A percentile compares a stretch with the other conserved stretches of the same genome.
Conservation (phyloP, 768 basidiomycete genomes). For the Leccinum truebloodii region DNA sequence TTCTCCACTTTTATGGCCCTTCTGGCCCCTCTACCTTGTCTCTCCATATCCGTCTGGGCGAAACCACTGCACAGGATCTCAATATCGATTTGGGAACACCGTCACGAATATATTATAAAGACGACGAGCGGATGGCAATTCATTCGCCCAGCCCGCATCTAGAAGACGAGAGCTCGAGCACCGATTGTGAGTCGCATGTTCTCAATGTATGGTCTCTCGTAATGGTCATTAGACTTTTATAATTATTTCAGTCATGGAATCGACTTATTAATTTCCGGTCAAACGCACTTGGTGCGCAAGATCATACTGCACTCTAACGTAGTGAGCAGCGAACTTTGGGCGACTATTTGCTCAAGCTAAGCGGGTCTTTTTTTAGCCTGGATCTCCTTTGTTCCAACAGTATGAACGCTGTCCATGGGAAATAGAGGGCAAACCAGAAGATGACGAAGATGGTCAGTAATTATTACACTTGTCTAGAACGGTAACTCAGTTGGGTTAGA, state of each 20-base stretch:
- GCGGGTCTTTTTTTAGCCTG: constrained; percentile 53
- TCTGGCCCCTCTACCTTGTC: constrained; percentile 38
- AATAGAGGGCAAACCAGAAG: constrained; percentile 76
- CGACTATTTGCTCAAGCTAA: constrained; percentile 1
- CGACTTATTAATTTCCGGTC: constrained; percentile 79
- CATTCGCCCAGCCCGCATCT: constrained; percentile 52
- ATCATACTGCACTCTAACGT: constrained; percentile 87
- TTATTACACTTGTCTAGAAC: not conserved
- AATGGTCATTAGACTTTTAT: constrained; percentile 68
- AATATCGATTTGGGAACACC: constrained; percentile 79
- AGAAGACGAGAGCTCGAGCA: constrained; percentile 49
- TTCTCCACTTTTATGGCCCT: constrained; percentile 64
- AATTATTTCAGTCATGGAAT: constrained; percentile 93
- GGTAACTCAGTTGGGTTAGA: constrained; percentile 41
- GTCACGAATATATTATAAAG: constrained; percentile 77
- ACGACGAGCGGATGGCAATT: constrained; percentile 86
- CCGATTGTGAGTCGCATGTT: constrained; percentile 45
- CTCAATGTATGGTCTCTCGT: constrained; percentile 1
- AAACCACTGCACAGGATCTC: constrained; percentile 83
- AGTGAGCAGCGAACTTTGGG: constrained; percentile 44
- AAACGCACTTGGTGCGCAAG: constrained; percentile 75
- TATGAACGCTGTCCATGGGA: constrained; percentile 94
- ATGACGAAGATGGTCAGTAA: constrained; percentile 73
- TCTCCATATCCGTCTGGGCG: constrained; percentile 63
- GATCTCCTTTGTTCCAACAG: constrained; percentile 84